Conservation (phyloP, 108 stramenopile genomes). For the Nannochloropsis salina region DNA sequence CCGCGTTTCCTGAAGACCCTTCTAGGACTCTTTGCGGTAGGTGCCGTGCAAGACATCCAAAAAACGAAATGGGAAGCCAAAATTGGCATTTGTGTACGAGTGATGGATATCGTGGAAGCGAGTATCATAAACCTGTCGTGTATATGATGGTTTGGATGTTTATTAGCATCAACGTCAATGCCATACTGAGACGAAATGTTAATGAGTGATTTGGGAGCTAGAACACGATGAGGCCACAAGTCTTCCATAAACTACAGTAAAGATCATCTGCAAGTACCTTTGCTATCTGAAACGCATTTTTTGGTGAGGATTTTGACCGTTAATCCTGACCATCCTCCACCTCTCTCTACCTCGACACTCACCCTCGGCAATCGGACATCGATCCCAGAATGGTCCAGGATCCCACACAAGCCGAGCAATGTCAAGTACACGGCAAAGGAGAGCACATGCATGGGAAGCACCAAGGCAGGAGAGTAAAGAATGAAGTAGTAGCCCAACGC, state of each 20-base stretch:
- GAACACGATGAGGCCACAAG: too few species aligned
- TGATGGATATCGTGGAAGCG: conserved; percentile 44
- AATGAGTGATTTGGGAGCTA: too few species aligned
- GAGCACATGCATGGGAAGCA: conserved; percentile 25
- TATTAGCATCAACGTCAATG: not conserved
- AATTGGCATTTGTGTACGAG: conserved; percentile 43
- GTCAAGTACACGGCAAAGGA: conserved; percentile 40
- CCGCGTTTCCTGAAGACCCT: too few species aligned
- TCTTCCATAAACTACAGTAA: too few species aligned
- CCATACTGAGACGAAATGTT: too few species aligned
- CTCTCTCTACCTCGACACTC: conserved; percentile 36
- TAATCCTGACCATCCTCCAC: not conserved
- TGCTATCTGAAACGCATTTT: too few species aligned
- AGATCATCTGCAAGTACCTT: too few species aligned
- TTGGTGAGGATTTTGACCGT: too few species aligned
- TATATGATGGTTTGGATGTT: not conserved
- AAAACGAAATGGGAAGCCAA: conserved; percentile 49
- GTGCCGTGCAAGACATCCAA: conserved; percentile 48
- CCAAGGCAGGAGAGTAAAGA: conserved; percentile 45
- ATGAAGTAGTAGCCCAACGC: conserved; percentile 48
- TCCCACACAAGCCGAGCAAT: conserved; percentile 44
- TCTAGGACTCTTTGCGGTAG: conserved; percentile 18
- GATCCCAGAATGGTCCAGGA: conserved; percentile 47
- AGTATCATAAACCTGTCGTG: not conserved
- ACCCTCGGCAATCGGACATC: conserved; percentile 33